Percentiles rank a stretch among this genome's conserved stretches.
These are phyloP conservation scores for Ziziphus jujuba DNA, from an alignment of 306 rosid genomes.

Conservation along the genomic window DNA sequence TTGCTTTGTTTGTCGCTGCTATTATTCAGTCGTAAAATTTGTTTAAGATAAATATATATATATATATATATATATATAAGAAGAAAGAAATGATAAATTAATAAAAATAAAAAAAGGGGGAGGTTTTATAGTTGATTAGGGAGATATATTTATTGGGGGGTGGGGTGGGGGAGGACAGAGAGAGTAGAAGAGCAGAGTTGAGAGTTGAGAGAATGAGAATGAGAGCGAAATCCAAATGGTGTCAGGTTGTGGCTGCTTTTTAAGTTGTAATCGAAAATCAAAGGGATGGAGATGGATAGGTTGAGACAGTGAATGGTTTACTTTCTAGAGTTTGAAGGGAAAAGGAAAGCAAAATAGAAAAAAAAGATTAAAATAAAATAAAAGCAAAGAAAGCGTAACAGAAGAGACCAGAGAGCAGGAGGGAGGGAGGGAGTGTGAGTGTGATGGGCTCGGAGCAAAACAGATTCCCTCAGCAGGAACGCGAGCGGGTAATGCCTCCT, in stretches of 20 bases:
- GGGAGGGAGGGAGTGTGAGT: too few relatives aligned
- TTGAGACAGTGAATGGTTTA: background rate
- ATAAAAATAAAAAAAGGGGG: background rate
- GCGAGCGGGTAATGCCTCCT: slow-evolving; percentile 48
- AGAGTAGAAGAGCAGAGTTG: background rate
- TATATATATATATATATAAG: background rate
- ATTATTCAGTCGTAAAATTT: too few relatives aligned
- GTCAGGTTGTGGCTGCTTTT: slow-evolving; percentile 31
- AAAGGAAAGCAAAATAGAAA: background rate
- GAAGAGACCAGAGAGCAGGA: background rate
- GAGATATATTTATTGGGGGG: too few relatives aligned
- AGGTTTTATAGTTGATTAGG: background rate
- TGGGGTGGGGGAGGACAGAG: background rate
- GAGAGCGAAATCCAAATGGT: slow-evolving; percentile 39
- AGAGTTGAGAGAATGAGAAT: background rate
- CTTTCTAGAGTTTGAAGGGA: background rate
- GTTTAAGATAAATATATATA: background rate
- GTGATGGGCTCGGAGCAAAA: slow-evolving; percentile 93
- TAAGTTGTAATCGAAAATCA: background rate
- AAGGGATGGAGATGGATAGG: background rate
- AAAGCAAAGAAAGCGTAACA: background rate
- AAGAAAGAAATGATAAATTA: too few relatives aligned
- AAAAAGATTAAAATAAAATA: background rate
- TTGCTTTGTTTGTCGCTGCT: too few relatives aligned
- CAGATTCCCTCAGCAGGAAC: slow-evolving; percentile 83